These are phyloP conservation scores for Pseudozyma pruni DNA, from an alignment of 1,284 basidiomycete species.

Conservation along the genomic window DNA sequence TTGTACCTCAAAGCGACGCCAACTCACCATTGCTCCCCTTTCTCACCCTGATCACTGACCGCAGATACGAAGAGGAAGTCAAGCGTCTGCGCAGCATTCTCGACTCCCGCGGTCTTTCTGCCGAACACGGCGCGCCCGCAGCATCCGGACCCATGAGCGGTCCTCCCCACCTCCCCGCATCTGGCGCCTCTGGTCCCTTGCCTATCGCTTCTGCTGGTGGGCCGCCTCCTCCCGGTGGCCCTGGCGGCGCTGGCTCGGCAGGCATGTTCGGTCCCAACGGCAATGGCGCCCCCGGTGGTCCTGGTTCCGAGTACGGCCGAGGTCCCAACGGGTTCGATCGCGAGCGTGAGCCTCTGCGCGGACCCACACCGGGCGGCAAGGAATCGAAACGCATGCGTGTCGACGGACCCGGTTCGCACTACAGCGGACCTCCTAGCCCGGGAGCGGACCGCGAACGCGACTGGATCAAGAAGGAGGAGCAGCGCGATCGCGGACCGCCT, in stretches of 20 bases:
- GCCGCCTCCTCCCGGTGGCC: constrained; percentile 70
- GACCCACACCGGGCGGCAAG: constrained; percentile 64
- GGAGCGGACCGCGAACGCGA: constrained; percentile 62
- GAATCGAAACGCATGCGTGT: constrained; percentile 52
- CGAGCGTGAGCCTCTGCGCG: constrained; percentile 64
- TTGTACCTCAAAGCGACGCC: not conserved
- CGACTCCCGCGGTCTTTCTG: constrained; percentile 67
- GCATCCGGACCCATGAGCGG: constrained; percentile 44
- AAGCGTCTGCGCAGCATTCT: constrained; percentile 76
- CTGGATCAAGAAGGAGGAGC: constrained; percentile 58
- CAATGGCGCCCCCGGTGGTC: constrained; percentile 33
- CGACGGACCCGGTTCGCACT: constrained; percentile 42
- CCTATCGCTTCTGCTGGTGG: constrained; percentile 68
- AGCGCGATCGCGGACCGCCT: constrained; percentile 52
- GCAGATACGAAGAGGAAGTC: constrained; percentile 78
- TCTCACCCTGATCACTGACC: not conserved
- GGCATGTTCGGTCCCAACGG: constrained; percentile 52
- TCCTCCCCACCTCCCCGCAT: constrained; percentile 52
- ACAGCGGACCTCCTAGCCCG: constrained; percentile 52
- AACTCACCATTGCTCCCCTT: not conserved
- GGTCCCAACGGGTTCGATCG: constrained; percentile 56
- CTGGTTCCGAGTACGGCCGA: constrained; percentile 45
- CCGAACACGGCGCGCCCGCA: constrained; percentile 46
- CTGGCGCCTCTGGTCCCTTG: constrained; percentile 49
- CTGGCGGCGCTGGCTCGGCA: constrained; percentile 63